Percentiles rank a stretch among this genome's conserved stretches.
phyloP scores from a whole-genome alignment of 768 basidiomycete genomes.

The Rhodotorula sphaerocarpa region DNA sequence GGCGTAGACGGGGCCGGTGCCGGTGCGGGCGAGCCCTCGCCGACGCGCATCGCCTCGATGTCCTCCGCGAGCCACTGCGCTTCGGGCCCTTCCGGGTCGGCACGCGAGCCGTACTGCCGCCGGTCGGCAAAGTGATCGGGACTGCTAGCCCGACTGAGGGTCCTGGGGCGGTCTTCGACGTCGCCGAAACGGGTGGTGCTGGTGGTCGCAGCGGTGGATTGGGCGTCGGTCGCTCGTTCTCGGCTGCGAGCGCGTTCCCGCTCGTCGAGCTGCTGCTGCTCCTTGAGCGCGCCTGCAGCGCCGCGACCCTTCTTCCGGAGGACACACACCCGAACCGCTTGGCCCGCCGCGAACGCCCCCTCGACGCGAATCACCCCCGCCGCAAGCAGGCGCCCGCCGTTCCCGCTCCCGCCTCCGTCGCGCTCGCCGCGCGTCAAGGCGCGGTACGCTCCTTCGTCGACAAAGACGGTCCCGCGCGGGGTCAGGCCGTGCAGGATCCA shows the following conservation, averaged over 20 bases:
- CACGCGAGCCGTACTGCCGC: not conserved
- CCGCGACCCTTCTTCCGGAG: slow-evolving; percentile 46
- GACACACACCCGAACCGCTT: slow-evolving; percentile 73
- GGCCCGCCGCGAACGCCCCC: slow-evolving; percentile 85
- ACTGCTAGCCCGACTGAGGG: slow-evolving; percentile 6
- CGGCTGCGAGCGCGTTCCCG: slow-evolving; percentile 3
- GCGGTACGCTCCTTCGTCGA: slow-evolving; percentile 78
- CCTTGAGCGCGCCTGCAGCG: slow-evolving; percentile 9
- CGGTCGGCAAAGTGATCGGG: slow-evolving; percentile 45
- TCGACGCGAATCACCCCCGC: slow-evolving; percentile 80
- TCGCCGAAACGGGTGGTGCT: not conserved
- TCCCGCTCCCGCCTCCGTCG: slow-evolving; percentile 43
- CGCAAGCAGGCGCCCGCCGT: slow-evolving; percentile 82
- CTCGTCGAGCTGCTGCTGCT: too few species aligned
- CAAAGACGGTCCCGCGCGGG: slow-evolving; percentile 76
- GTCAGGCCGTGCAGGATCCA: slow-evolving; percentile 96
- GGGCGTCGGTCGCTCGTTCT: too few species aligned
- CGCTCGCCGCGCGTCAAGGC: slow-evolving; percentile 69
- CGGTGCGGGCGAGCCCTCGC: not conserved
- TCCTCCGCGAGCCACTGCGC: slow-evolving; percentile 3
- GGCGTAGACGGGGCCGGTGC: too few species aligned
- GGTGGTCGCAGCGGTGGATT: too few species aligned
- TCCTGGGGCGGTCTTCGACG: not conserved
- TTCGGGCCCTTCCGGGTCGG: not conserved
- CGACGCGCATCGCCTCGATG: slow-evolving; percentile 1